These are phyloP conservation scores for Ophiostoma ulmi DNA, from an alignment of 2,329 filamentous ascomycete species.

Conservation along the genomic window DNA sequence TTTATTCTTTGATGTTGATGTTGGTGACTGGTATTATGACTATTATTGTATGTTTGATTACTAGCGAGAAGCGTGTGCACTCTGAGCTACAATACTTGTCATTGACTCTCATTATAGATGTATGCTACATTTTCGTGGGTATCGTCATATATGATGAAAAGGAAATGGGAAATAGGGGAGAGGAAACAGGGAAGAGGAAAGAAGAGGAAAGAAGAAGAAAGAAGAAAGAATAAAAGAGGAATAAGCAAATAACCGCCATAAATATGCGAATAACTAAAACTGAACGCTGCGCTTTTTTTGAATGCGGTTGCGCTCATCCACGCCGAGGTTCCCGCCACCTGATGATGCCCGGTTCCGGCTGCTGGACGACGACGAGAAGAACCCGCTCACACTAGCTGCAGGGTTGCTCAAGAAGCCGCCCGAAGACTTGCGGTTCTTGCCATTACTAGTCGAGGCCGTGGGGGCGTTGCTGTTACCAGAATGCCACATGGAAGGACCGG, in stretches of 20 bases:
- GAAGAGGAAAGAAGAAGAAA: not conserved
- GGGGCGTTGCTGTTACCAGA: conserved; percentile 15
- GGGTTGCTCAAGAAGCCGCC: conserved; percentile 25
- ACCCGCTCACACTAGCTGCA: conserved; percentile 28
- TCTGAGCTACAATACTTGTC: not conserved
- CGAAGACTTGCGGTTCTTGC: conserved; percentile 12
- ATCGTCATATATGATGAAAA: not conserved
- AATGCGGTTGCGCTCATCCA: conserved; percentile 31
- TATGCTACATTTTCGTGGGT: conserved; percentile 10
- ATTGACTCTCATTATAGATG: not conserved
- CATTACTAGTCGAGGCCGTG: conserved; percentile 23
- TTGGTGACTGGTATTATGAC: not conserved
- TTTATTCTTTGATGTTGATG: not conserved
- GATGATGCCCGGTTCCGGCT: conserved; percentile 26
- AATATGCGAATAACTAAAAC: conserved; percentile 28
- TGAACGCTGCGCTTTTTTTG: conserved; percentile 37
- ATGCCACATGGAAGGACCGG: conserved; percentile 35
- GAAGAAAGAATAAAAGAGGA: not conserved
- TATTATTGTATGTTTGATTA: not conserved
- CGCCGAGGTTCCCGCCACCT: conserved; percentile 15
- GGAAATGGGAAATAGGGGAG: not conserved
- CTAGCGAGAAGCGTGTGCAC: not conserved
- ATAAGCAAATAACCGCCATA: not conserved
- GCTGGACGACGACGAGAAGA: conserved; percentile 26
- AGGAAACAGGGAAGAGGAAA: not conserved